Base-by-base conservation (phyloP, 805 yeast species). In the Nakazawaea populi region DNA sequence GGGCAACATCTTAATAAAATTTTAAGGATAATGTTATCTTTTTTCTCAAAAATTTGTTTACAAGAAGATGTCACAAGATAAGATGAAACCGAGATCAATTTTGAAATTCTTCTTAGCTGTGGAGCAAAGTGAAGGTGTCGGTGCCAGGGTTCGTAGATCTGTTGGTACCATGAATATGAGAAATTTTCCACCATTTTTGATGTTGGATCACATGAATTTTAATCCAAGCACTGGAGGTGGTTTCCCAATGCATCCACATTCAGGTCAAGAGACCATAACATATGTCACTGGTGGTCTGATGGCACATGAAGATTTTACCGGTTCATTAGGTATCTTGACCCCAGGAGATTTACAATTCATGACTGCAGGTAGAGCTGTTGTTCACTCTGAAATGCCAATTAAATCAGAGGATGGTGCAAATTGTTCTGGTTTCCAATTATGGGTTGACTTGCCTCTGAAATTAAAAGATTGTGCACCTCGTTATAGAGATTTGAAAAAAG, bases 281-380 rank as follows among this genome's bases (percentile, higher is more conserved):
- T 76, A 83, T 54, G 67, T 86, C 46, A 68, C 79, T 52, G 73
- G 79, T 45, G 92, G 92, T 38, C 79, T 76, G 56, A 69, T 87
- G 66, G 86, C 88, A 5, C 95, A 87, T 63, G 90, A 85, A 62
- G 97, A 90, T 64, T 88, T 89, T 68, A 87, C 95, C 2, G 96
- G 96, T 1, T 71, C 85, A n/a, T 75, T 77, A 48, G 96, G 96
- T 51, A 73, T 87, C 7, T 69, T 90, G 48, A 74, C 78, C 54
- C 80, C 89, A 6, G 96, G 96, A 52, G 97, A 89, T 64, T 71
- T 90, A 57, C 97, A 89, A 66, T 89, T 89, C 66, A 89, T 89
- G 96, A 89, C 96, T 30, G 96, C 96, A 5, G 96, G 96, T 53
- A 78, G 77, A 58, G 97, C 95, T 47, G 80, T 89, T 37, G 87